Conservation (phyloP, 768 basidiomycete species). For the Collybia sp. region DNA sequence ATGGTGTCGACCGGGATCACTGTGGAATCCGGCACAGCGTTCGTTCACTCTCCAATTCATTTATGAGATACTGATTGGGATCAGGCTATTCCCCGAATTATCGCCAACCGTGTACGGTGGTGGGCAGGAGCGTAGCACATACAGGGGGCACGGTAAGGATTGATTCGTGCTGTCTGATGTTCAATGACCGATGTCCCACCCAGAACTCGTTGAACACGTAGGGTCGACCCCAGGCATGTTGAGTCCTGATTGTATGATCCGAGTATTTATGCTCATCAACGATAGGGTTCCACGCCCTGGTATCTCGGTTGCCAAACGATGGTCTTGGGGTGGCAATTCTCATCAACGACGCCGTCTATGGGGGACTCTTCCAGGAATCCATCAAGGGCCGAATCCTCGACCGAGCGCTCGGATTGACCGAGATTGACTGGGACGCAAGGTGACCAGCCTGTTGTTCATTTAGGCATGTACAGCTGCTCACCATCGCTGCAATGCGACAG, state of each 20-base stretch:
- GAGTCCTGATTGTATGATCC: not conserved
- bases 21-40: conserved; percentile 6
- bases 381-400: too few relatives aligned
- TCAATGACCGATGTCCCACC: too few relatives aligned
- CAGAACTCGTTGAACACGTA: conserved; percentile 15
- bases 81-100: too few relatives aligned
- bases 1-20: conserved; percentile 7
- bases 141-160: too few relatives aligned
- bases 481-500: too few relatives aligned
- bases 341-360: conserved; percentile 9
- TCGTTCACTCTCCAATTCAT: too few relatives aligned
- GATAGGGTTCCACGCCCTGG: conserved; percentile 14
- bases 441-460: not conserved
- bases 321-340: conserved; percentile 9
- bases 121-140: too few relatives aligned
- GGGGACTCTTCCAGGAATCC: conserved; percentile 1
- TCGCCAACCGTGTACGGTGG: conserved; percentile 22
- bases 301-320: too few relatives aligned
- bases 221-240: conserved; percentile 11
- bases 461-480: too few relatives aligned
- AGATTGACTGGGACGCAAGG: conserved; percentile 8
- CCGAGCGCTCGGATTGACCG: too few relatives aligned
- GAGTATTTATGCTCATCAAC: not conserved
- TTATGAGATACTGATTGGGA: not conserved
- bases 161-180: not conserved